phyloP scores from a whole-genome alignment of 2,329 filamentous ascomycete genomes.

The Seiridium cupressi region DNA sequence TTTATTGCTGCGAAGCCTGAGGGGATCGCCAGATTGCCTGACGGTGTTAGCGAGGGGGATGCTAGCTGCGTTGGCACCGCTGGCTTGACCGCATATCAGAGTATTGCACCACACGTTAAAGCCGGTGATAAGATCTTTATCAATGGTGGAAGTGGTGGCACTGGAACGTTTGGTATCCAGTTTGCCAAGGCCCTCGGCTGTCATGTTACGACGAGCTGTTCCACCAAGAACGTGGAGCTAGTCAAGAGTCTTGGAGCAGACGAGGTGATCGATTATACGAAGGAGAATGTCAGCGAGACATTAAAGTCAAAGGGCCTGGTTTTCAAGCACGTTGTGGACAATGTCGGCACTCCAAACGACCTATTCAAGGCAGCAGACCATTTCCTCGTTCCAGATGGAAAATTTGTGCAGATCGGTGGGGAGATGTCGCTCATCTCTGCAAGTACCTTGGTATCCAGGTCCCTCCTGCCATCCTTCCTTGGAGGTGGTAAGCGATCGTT shows the following conservation, averaged over 20 bases:
- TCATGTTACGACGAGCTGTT: constrained; percentile 57
- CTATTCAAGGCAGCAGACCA: constrained; percentile 52
- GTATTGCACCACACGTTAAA: constrained; percentile 40
- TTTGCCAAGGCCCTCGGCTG: constrained; percentile 59
- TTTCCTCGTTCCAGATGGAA: constrained; percentile 46
- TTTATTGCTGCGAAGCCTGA: constrained; percentile 31
- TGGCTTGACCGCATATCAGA: constrained; percentile 46
- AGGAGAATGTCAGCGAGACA: constrained; percentile 39
- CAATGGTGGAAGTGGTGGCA: constrained; percentile 61
- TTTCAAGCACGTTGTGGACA: constrained; percentile 54
- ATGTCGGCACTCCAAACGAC: constrained; percentile 44
- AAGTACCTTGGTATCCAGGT: constrained; percentile 11
- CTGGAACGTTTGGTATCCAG: constrained; percentile 57
- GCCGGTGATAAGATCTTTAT: constrained; percentile 53
- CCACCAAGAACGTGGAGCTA: constrained; percentile 51
- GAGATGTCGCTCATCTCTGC: constrained; percentile 20
- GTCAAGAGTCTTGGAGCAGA: constrained; percentile 59
- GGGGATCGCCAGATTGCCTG: constrained; percentile 36
- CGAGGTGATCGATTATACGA: constrained; percentile 58
- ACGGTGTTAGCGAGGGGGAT: constrained; percentile 37
- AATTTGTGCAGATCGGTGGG: constrained; percentile 52
- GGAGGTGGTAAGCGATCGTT: constrained; percentile 41
- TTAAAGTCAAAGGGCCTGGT: constrained; percentile 43
- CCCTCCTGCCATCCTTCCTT: constrained; percentile 29
- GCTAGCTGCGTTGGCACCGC: constrained; percentile 43